Percentiles rank a stretch among this genome's conserved stretches.
phyloP scores from a whole-genome alignment of 345 rosid genomes.

The Nasturtium officinale region DNA sequence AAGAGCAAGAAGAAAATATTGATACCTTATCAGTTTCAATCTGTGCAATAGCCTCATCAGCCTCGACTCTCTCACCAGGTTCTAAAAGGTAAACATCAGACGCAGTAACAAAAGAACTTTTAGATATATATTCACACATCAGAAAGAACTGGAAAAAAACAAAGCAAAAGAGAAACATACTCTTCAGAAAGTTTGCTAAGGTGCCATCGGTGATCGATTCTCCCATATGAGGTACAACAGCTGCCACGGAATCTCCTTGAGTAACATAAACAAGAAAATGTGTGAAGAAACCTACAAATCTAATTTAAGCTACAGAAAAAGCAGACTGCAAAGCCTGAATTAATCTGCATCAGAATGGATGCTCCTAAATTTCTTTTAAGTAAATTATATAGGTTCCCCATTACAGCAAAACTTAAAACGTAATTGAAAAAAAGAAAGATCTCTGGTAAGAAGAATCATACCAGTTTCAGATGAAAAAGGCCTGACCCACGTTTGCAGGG shows the following conservation, averaged over 20 bases:
- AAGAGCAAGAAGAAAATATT: background rate
- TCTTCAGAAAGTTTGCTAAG: constrained; percentile 67
- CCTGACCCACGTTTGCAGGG: constrained; percentile 54
- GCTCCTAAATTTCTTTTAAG: background rate
- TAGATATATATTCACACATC: constrained; percentile 9
- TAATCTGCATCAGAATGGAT: background rate
- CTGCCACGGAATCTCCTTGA: constrained; percentile 67
- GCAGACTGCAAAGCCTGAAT: background rate
- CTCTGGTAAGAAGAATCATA: constrained; percentile 35
- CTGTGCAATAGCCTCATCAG: constrained; percentile 87
- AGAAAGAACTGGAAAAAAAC: background rate
- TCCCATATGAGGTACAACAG: constrained; percentile 86
- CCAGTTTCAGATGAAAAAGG: constrained; percentile 72
- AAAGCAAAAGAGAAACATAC: constrained; percentile 47
- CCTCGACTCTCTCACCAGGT: constrained; percentile 87
- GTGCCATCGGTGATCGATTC: constrained; percentile 93
- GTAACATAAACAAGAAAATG: constrained; percentile 28
- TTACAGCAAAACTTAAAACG: background rate
- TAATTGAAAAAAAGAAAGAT: background rate
- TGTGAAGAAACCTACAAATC: background rate
- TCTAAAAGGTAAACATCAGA: constrained; percentile 46
- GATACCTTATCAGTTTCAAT: constrained; percentile 95
- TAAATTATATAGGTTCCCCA: background rate
- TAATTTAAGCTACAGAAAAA: constrained; percentile 1
- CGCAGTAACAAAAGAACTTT: background rate